A percentile compares a stretch with the other conserved stretches of the same genome.
phyloP scores from a whole-genome alignment of 2,329 filamentous ascomycete species.

The Zarea fungicola region DNA sequence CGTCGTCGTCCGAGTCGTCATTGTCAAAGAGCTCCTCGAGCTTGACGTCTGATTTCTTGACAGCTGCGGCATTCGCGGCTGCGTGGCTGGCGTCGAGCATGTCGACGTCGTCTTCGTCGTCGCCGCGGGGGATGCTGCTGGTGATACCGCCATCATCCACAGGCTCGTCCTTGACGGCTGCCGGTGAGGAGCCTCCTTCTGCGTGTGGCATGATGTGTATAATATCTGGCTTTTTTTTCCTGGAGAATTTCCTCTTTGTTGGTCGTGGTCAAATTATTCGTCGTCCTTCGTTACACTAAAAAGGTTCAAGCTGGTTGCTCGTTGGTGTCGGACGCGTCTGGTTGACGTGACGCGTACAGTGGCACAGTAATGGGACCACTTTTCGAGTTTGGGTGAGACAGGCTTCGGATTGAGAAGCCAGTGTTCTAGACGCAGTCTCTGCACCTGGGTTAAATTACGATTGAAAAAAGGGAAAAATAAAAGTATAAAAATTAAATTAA shows the following conservation, averaged over 20 bases:
- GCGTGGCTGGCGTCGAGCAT: slow-evolving; percentile 33
- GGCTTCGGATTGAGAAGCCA: not conserved
- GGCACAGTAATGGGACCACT: slow-evolving; percentile 1
- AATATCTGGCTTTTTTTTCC: too few relatives aligned
- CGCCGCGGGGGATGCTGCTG: slow-evolving; percentile 25
- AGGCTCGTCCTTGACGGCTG: slow-evolving; percentile 27
- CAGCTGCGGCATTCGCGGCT: slow-evolving; percentile 19
- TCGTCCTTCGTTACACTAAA: too few relatives aligned
- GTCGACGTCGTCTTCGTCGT: slow-evolving; percentile 32
- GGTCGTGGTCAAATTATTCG: too few relatives aligned
- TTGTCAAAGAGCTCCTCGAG: slow-evolving; percentile 57
- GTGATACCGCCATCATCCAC: slow-evolving; percentile 28
- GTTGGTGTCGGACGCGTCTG: slow-evolving; percentile 5
- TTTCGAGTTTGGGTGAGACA: not conserved
- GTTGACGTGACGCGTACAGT: slow-evolving; percentile 12
- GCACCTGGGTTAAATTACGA: not conserved
- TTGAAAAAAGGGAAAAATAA: too few relatives aligned
- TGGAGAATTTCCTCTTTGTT: too few relatives aligned
- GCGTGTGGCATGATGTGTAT: slow-evolving; percentile 38
- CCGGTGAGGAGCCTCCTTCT: slow-evolving; percentile 24
- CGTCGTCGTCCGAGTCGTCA: slow-evolving; percentile 56
- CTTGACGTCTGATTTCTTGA: slow-evolving; percentile 44
- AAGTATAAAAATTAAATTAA: too few relatives aligned
- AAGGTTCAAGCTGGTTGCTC: not conserved
- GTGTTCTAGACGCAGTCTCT: not conserved